Conservation (phyloP, 2,329 filamentous ascomycete species). For the Cladosporium sphaerospermum region DNA sequence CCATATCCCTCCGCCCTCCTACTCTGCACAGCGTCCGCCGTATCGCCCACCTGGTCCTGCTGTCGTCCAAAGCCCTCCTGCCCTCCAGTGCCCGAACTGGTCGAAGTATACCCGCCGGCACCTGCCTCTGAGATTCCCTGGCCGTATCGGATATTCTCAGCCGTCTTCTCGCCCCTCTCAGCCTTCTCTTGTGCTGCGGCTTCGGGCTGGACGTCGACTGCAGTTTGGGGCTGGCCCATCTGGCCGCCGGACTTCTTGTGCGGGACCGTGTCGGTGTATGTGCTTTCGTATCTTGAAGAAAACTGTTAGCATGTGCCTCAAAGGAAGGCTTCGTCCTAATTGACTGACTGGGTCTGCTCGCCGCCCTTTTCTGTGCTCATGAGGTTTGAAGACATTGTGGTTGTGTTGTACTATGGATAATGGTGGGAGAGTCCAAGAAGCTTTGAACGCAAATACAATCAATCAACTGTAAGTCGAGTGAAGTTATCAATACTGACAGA, state of each 20-base stretch:
- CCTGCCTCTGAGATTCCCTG: constrained; percentile 52
- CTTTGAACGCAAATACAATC: neutral
- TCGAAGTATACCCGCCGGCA: constrained; percentile 48
- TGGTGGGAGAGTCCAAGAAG: neutral
- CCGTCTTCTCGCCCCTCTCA: constrained; percentile 39
- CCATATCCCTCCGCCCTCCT: constrained; percentile 35
- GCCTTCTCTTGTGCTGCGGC: constrained; percentile 28
- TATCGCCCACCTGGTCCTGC: constrained; percentile 21
- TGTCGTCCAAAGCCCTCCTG: constrained; percentile 31
- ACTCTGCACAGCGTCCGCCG: constrained; percentile 31
- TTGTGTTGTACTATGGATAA: neutral
- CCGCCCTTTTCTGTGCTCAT: constrained; percentile 56
- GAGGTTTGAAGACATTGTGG: constrained; percentile 46
- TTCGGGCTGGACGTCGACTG: constrained; percentile 29
- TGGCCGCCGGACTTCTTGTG: constrained; percentile 52
- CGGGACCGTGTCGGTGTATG: constrained; percentile 43
- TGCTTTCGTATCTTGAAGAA: constrained; percentile 50
- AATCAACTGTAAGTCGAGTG: neutral
- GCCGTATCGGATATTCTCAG: constrained; percentile 50
- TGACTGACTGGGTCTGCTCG: constrained; percentile 50
- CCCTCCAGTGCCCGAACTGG: constrained; percentile 30
- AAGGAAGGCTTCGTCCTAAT: neutral
- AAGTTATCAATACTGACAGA: neutral
- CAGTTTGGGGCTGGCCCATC: constrained; percentile 37
- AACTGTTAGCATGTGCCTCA: neutral